Evolutionary conservation across 306 rosid genomes (phyloP).

Genomic region (Gastrolobium villosum): DNA sequence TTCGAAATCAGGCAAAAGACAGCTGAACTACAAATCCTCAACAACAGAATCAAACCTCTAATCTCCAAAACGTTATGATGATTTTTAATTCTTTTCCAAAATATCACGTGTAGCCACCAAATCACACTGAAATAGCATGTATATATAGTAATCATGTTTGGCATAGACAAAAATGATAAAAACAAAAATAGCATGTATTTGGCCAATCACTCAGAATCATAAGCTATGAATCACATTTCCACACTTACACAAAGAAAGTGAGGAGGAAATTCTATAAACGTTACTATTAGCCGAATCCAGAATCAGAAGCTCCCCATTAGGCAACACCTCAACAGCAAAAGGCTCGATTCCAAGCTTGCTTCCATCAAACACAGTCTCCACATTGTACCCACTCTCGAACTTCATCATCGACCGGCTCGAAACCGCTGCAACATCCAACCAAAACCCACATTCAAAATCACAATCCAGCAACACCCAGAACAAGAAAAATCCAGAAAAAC

Average conservation of each 20-base stretch:
- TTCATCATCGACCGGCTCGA: constrained; percentile 87
- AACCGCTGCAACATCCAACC: constrained; percentile 59
- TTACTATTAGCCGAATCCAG: constrained; percentile 88
- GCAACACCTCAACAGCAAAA: constrained; percentile 80
- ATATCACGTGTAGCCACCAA: no score
- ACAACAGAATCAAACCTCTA: constrained; percentile 24
- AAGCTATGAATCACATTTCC: constrained; percentile 21
- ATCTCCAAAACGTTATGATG: not conserved
- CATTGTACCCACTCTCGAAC: constrained; percentile 88
- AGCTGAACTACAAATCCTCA: constrained; percentile 16
- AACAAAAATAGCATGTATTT: constrained; percentile 28
- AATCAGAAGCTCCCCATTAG: constrained; percentile 89
- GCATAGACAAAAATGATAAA: not conserved
- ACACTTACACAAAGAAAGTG: constrained; percentile 92
- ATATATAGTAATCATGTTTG: no score
- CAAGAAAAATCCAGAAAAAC: not conserved
- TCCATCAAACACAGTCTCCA: constrained; percentile 98
- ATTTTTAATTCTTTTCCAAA: not conserved
- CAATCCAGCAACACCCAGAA: constrained; percentile 34
- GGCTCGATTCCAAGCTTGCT: constrained; percentile 98
- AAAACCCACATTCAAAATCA: constrained; percentile 38
- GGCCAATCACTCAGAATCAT: constrained; percentile 21
- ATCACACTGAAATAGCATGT: no score
- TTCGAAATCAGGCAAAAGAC: constrained; percentile 33
- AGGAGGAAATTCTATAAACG: constrained; percentile 78